These are phyloP conservation scores for Candida mattraensis DNA, from an alignment of 805 yeast genomes.

Conservation along the genomic window DNA sequence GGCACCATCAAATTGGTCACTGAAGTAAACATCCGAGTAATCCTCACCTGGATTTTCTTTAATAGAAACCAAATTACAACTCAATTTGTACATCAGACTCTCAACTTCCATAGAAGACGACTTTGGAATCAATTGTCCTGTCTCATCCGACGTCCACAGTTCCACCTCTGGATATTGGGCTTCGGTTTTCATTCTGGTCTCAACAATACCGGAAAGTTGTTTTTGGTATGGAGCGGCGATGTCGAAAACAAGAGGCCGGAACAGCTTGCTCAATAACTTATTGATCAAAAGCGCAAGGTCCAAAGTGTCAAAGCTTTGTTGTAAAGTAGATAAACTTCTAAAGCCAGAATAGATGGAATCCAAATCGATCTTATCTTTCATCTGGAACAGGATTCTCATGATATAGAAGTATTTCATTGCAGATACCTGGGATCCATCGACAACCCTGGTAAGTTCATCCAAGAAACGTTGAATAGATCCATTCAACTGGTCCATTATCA, in stretches of 20 bases:
- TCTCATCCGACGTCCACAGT: conserved; percentile 21
- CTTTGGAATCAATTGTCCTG: conserved; percentile 17
- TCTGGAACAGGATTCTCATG: conserved; percentile 25
- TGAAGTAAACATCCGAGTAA: conserved; percentile 30
- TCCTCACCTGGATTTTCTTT: conserved; percentile 21
- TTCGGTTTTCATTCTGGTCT: conserved; percentile 12
- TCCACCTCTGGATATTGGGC: conserved; percentile 19
- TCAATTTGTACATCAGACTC: conserved; percentile 20
- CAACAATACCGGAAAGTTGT: conserved; percentile 11
- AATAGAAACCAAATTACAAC: conserved; percentile 15
- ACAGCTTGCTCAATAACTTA: conserved; percentile 15
- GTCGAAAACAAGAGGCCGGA: conserved; percentile 12
- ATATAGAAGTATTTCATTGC: conserved; percentile 25
- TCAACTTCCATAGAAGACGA: conserved; percentile 26
- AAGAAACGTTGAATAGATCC: conserved; percentile 20
- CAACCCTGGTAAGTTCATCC: conserved; percentile 8
- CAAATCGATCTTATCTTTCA: conserved; percentile 25
- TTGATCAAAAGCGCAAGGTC: conserved; percentile 15
- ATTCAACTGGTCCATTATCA: conserved; percentile 16
- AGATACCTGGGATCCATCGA: conserved; percentile 1
- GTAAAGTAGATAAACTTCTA: conserved; percentile 5
- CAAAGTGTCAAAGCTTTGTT: conserved; percentile 9
- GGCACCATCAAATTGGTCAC: conserved; percentile 16
- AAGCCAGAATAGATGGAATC: conserved; percentile 15
- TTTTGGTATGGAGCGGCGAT: conserved; percentile 10